These are phyloP conservation scores for Termitomyces sp. DNA, from an alignment of 768 basidiomycete species.

Conservation along the genomic window DNA sequence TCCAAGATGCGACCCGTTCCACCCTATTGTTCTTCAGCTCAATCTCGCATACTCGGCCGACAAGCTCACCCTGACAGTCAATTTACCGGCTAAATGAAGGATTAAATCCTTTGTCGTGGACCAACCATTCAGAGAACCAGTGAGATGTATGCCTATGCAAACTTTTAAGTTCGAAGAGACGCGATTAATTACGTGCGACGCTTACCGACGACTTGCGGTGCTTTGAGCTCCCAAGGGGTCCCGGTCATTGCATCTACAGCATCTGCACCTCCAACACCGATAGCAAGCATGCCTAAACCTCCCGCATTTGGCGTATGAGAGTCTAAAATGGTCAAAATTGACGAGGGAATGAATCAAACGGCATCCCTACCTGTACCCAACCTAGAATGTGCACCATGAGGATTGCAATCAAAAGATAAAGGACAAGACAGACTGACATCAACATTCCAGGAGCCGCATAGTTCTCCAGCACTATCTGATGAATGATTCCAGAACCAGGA, in stretches of 20 bases:
- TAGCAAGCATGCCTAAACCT: conserved; percentile 92
- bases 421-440: conserved; percentile 47
- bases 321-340: conserved; percentile 38
- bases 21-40: conserved; percentile 45
- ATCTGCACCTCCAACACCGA: conserved; percentile 98
- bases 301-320: conserved; percentile 99
- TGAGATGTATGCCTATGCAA: conserved; percentile 75
- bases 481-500: conserved; percentile 94
- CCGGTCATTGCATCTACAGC: conserved; percentile 98
- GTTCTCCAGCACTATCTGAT: conserved; percentile 97
- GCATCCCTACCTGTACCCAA: conserved; percentile 63
- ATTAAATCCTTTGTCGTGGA: conserved; percentile 95
- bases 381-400: conserved; percentile 33
- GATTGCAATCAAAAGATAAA: conserved; percentile 1
- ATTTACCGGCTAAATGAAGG: conserved; percentile 86
- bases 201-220: conserved; percentile 77
- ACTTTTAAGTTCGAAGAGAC: neutral
- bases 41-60: neutral
- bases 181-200: neutral
- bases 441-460: conserved; percentile 95
- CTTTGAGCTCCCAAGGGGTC: conserved; percentile 97
- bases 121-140: conserved; percentile 86
- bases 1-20: conserved; percentile 95
- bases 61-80: conserved; percentile 81
- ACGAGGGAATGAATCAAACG: neutral